A percentile compares a stretch with the other conserved stretches of the same genome.
phyloP scores from a whole-genome alignment of 306 rosid species.

The Vicia faba region DNA sequence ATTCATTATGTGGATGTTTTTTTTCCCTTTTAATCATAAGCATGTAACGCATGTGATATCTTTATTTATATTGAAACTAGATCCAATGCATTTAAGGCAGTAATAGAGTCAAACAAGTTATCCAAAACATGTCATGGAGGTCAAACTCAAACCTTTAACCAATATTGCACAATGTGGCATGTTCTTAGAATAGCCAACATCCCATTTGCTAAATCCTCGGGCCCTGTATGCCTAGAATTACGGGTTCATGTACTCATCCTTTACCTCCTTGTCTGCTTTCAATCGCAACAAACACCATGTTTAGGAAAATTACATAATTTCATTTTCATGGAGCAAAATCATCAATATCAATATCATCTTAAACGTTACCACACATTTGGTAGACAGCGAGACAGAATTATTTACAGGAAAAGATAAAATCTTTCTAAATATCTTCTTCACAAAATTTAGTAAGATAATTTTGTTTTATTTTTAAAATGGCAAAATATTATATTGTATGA shows the following conservation, averaged over 20 bases:
- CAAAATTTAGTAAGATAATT: too few species aligned
- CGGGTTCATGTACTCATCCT: constrained; percentile 56
- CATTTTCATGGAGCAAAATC: constrained; percentile 13
- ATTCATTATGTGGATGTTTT: neutral
- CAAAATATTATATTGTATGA: too few species aligned
- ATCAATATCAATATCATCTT: neutral
- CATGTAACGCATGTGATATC: neutral
- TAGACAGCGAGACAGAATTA: too few species aligned
- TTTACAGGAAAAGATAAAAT: too few species aligned
- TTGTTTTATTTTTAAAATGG: too few species aligned
- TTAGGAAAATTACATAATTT: neutral
- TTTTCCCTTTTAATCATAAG: neutral
- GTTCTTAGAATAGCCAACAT: constrained; percentile 57
- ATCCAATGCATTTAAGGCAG: constrained; percentile 20
- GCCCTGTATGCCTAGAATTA: constrained; percentile 56
- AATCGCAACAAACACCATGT: constrained; percentile 35
- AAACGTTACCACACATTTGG: neutral
- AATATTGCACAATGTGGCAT: constrained; percentile 36
- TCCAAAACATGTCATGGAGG: neutral
- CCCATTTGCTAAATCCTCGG: constrained; percentile 63
- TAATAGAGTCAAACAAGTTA: constrained; percentile 28
- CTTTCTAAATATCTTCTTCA: too few species aligned
- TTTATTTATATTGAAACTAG: constrained; percentile 4
- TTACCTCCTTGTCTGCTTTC: constrained; percentile 47
- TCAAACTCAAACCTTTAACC: constrained; percentile 21